These are phyloP conservation scores for Pyropia haitanensis DNA, from an alignment of 23 red algal genomes.

Conservation along the genomic window DNA sequence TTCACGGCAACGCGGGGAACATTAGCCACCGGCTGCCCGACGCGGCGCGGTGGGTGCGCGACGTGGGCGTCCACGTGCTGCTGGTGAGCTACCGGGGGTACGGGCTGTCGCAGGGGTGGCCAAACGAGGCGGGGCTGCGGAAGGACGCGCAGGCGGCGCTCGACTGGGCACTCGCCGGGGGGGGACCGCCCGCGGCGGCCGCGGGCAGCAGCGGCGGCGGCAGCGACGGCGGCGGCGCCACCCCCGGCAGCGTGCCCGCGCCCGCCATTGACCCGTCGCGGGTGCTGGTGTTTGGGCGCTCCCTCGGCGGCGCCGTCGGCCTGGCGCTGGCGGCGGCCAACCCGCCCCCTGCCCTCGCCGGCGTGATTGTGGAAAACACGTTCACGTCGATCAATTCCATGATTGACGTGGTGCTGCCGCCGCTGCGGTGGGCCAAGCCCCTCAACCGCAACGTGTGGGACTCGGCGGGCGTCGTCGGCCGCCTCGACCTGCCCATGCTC, in stretches of 20 bases:
- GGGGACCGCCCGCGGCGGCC: slow-evolving; percentile 4
- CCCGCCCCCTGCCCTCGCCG: slow-evolving; percentile 17
- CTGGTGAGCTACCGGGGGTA: slow-evolving; percentile 96
- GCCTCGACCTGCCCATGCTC: slow-evolving; percentile 55
- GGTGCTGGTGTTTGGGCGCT: slow-evolving; percentile 70
- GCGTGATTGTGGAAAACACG: slow-evolving; percentile 90
- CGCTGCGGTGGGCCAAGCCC: slow-evolving; percentile 50
- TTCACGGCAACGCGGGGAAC: slow-evolving; percentile 95
- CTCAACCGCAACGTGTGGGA: slow-evolving; percentile 91
- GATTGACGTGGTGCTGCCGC: slow-evolving; percentile 77
- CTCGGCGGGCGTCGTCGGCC: slow-evolving; percentile 22
- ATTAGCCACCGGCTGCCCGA: slow-evolving; percentile 79
- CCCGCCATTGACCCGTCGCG: slow-evolving; percentile 27
- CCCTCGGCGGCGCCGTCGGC: slow-evolving; percentile 76
- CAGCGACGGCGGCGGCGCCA: neutral
- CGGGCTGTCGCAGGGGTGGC: slow-evolving; percentile 57
- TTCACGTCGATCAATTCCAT: slow-evolving; percentile 78
- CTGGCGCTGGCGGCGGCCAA: slow-evolving; percentile 36
- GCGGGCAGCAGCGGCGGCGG: neutral
- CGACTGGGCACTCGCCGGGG: slow-evolving; percentile 24
- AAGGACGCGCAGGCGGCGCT: slow-evolving; percentile 75
- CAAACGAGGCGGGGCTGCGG: slow-evolving; percentile 57
- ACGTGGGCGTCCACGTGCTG: slow-evolving; percentile 60
- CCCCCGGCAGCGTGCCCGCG: neutral
- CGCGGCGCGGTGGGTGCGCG: slow-evolving; percentile 31